Percentiles rank a stretch among this genome's conserved stretches.
These are phyloP conservation scores for Platanthera guangdongensis DNA, from an alignment of 106 monocot genomes.

Conservation along the genomic window DNA sequence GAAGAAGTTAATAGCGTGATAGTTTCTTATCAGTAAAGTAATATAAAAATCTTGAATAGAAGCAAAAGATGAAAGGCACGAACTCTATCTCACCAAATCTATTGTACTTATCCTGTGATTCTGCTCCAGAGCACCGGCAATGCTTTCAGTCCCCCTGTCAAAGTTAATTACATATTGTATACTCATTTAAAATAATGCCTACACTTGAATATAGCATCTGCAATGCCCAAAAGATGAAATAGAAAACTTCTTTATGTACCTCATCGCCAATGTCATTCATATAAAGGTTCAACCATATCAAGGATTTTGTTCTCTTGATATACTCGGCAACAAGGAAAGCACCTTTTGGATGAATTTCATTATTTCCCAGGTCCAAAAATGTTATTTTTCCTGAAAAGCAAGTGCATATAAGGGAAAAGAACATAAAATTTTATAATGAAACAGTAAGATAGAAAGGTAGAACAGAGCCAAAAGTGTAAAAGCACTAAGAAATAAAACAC, in stretches of 20 bases:
- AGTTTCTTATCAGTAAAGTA: neutral
- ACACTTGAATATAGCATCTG: neutral
- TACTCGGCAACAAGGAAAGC: slow-evolving; percentile 87
- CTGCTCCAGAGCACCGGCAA: slow-evolving; percentile 82
- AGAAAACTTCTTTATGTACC: slow-evolving; percentile 32
- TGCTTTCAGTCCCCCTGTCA: slow-evolving; percentile 78
- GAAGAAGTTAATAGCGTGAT: neutral
- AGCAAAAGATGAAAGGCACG: neutral
- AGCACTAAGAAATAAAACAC: neutral
- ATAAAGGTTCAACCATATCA: slow-evolving; percentile 92
- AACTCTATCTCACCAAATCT: slow-evolving; percentile 64
- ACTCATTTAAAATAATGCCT: neutral
- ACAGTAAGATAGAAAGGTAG: neutral
- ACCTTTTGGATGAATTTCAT: slow-evolving; percentile 86
- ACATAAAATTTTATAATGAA: neutral
- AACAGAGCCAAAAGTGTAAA: neutral
- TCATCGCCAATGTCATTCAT: slow-evolving; percentile 99
- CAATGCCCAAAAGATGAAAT: neutral
- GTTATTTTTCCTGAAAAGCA: slow-evolving; percentile 59
- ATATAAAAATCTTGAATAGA: neutral
- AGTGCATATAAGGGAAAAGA: neutral
- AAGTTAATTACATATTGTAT: neutral
- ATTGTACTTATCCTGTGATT: slow-evolving; percentile 83
- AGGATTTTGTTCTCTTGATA: slow-evolving; percentile 69
- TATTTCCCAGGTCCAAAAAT: slow-evolving; percentile 90